phyloP scores from a whole-genome alignment of 2,329 filamentous ascomycete species.

The Fusarium fujikuroi region DNA sequence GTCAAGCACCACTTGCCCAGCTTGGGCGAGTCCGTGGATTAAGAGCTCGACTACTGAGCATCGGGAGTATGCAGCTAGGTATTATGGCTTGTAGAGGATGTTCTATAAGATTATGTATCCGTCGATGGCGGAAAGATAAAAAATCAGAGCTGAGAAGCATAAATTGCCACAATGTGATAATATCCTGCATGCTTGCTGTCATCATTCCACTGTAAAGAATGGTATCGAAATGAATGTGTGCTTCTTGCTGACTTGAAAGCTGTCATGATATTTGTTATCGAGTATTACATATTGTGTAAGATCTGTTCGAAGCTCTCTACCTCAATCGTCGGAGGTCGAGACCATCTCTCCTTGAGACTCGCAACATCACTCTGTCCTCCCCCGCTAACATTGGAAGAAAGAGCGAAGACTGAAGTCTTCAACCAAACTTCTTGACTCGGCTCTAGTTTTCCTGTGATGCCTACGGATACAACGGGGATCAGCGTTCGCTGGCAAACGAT shows the following conservation, averaged over 20 bases:
- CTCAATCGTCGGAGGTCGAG: background rate
- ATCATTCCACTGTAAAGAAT: background rate
- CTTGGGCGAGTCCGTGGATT: background rate
- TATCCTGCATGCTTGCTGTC: background rate
- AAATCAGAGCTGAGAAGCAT: background rate
- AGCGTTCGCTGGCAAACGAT: conserved; percentile 27
- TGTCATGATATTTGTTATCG: fast-evolving
- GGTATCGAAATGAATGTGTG: fast-evolving
- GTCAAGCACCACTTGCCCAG: background rate
- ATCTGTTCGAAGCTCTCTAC: background rate
- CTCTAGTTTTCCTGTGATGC: background rate
- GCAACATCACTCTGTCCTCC: fast-evolving
- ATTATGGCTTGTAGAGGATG: too few species aligned
- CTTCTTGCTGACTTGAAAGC: fast-evolving
- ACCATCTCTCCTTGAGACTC: conserved; percentile 15
- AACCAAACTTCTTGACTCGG: background rate
- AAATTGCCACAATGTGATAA: background rate
- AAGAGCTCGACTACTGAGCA: background rate
- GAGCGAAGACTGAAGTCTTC: conserved; percentile 16
- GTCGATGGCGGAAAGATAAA: background rate
- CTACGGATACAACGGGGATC: conserved; percentile 14
- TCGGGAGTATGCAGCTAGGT: too few species aligned
- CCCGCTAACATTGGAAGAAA: background rate
- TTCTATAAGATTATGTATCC: background rate
- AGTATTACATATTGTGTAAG: background rate